Base-by-base conservation (phyloP, 768 basidiomycete species). In the Lyophyllum decastes region DNA sequence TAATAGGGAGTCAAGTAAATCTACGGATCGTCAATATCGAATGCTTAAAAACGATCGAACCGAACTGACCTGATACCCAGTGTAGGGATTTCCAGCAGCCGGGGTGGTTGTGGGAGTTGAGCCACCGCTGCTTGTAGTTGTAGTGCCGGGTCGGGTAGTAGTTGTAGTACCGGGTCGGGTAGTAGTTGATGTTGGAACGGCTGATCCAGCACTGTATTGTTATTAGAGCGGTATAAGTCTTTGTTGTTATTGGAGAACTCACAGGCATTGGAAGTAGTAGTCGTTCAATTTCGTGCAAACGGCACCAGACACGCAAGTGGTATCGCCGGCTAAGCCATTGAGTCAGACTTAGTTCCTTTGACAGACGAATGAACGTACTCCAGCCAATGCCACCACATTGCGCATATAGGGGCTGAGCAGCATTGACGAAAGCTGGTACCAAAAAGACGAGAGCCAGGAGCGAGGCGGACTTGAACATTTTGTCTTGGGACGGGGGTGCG, bases 1-100 rank as follows among this genome's bases (percentile, higher is more conserved):
- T 87, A 87, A 73, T 75, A 82, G 7, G 84, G 84, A 52, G 76
- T 79, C 49, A 84, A 67, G 71, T 77, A 86, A 54, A 78, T 68
- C 81, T 83, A 16, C 40, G 43, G 21, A 24, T 26, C 17, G 35
- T 54, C 48, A 58, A 41, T 52, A 24, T 33, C 49, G 21, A 43
- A 43, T 26, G 11, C 27, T 16, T 41, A n/a, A 1, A 34, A n/a
- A 27, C 12, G 21, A 38, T 40, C 17, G 5, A 11, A 14, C n/a
- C 21, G 14, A 4, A 41, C 64, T 53, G 61, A 82, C 82, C 53
- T 69, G 69, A 63, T 78, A 81, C 43, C 83, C 83, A 21, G 66
- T 68, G 72, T 71, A 86, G 9, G 85, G 85, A 70, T 84, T 85
- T 25, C 76, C 80, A 21, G 81, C 72, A 51, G 67, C 72, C 1